phyloP scores from a whole-genome alignment of 192 early-diverging fungal genomes.

The Dissophora globulifera region DNA sequence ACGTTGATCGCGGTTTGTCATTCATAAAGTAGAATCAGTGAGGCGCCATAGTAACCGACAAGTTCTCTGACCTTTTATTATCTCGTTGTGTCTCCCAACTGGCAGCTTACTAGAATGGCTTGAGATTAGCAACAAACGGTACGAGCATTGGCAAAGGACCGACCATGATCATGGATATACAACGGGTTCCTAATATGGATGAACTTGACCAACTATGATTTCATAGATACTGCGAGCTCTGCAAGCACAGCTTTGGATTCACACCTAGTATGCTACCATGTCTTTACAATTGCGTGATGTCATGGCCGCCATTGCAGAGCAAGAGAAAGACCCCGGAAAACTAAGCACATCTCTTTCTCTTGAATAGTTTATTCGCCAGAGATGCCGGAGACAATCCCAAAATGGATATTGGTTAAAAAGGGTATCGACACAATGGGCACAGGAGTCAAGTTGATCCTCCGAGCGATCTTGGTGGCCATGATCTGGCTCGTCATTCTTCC shows the following conservation, averaged over 20 bases:
- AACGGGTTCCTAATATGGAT: neutral
- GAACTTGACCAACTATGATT: neutral
- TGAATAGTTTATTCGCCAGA: conserved; percentile 68
- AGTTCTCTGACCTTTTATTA: too few relatives aligned
- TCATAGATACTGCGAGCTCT: conserved; percentile 87
- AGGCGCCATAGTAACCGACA: too few relatives aligned
- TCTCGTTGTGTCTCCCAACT: too few relatives aligned
- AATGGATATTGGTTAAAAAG: conserved; percentile 67
- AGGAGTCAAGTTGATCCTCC: conserved; percentile 56
- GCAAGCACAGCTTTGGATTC: conserved; percentile 86
- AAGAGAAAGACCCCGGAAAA: too few relatives aligned
- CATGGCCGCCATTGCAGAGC: too few relatives aligned
- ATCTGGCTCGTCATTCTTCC: conserved; percentile 89
- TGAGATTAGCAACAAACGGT: conserved; percentile 81
- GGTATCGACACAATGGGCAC: conserved; percentile 56
- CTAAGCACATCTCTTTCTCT: neutral
- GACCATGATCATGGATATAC: too few relatives aligned
- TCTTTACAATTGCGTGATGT: neutral
- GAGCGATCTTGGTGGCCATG: conserved; percentile 71
- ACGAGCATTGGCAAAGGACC: conserved; percentile 8
- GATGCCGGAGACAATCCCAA: conserved; percentile 78
- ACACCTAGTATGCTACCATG: conserved; percentile 72
- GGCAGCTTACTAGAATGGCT: conserved; percentile 89
- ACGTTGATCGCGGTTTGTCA: too few relatives aligned
- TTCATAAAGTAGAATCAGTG: too few relatives aligned